These are phyloP conservation scores for Coemansia sp. DNA, from an alignment of 192 early-diverging fungal genomes.

Conservation along the genomic window DNA sequence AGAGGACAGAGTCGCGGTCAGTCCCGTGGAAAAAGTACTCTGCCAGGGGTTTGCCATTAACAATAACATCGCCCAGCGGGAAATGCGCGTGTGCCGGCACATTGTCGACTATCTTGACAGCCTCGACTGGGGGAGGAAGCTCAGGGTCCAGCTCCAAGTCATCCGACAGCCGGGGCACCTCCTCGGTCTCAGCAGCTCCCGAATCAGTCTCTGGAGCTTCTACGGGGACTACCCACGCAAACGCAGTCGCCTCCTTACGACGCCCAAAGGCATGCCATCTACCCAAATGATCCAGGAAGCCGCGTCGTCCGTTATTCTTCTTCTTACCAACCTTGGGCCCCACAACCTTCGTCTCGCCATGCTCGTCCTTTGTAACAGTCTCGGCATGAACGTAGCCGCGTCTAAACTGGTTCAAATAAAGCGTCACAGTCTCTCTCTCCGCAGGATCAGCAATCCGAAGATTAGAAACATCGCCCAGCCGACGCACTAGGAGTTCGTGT, in stretches of 20 bases:
- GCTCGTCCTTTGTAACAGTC: constrained; percentile 8
- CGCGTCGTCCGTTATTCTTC: constrained; percentile 31
- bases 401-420: constrained; percentile 40
- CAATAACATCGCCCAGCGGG: constrained; percentile 59
- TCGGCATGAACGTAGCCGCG: constrained; percentile 25
- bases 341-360: neutral
- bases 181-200: neutral
- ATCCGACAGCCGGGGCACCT: neutral
- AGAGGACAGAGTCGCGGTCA: constrained; percentile 70
- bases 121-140: neutral
- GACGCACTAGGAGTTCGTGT: constrained; percentile 19
- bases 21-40: constrained; percentile 72
- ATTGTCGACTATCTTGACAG: neutral
- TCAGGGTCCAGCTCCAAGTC: constrained; percentile 1
- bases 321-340: constrained; percentile 17
- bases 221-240: constrained; percentile 68
- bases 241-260: constrained; percentile 80
- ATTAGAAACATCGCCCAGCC: constrained; percentile 22
- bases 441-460: neutral
- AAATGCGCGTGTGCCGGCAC: constrained; percentile 8
- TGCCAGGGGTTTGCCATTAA: constrained; percentile 76
- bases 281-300: constrained; percentile 66
- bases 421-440: constrained; percentile 9
- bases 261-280: constrained; percentile 74
- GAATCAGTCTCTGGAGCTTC: neutral